A percentile compares a stretch with the other conserved stretches of the same genome.
Conservation (phyloP, 805 yeast species). For the Teunomyces lycoperdinae region DNA sequence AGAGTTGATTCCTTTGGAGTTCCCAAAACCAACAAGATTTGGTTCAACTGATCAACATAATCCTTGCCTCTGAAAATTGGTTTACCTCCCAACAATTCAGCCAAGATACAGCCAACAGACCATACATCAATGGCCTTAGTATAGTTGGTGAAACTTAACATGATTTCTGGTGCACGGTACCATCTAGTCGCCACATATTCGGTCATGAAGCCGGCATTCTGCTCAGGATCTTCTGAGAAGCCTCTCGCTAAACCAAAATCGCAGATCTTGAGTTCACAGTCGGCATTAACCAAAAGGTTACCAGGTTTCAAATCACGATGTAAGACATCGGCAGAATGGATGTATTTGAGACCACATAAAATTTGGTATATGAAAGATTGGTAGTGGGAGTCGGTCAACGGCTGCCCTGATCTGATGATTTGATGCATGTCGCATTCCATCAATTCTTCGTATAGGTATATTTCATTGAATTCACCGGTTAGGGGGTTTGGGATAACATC, state of each 20-base stretch:
- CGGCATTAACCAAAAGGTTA: constrained; percentile 87
- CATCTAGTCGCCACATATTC: constrained; percentile 98
- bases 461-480: constrained; percentile 76
- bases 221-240: constrained; percentile 74
- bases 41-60: constrained; percentile 91
- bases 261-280: constrained; percentile 93
- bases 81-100: constrained; percentile 86
- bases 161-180: constrained; percentile 98
- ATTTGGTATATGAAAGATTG: constrained; percentile 92
- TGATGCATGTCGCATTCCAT: constrained; percentile 99
- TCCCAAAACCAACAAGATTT: constrained; percentile 84
- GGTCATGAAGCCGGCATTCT: constrained; percentile 89
- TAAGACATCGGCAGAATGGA: constrained; percentile 88
- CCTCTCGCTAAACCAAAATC: constrained; percentile 97
- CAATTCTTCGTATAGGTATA: constrained; percentile 90
- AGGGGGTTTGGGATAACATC: constrained; percentile 75
- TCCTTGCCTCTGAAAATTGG: constrained; percentile 95
- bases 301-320: constrained; percentile 96
- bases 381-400: constrained; percentile 90
- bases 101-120: constrained; percentile 97
- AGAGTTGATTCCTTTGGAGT: constrained; percentile 66
- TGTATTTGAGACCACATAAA: constrained; percentile 83
- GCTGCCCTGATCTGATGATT: constrained; percentile 90
- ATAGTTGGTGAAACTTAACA: constrained; percentile 90
- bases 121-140: constrained; percentile 96